Percentiles rank a stretch among this genome's conserved stretches.
These are phyloP conservation scores for Cladosporium phlei DNA, from an alignment of 2,329 filamentous ascomycete genomes.

Conservation along the genomic window DNA sequence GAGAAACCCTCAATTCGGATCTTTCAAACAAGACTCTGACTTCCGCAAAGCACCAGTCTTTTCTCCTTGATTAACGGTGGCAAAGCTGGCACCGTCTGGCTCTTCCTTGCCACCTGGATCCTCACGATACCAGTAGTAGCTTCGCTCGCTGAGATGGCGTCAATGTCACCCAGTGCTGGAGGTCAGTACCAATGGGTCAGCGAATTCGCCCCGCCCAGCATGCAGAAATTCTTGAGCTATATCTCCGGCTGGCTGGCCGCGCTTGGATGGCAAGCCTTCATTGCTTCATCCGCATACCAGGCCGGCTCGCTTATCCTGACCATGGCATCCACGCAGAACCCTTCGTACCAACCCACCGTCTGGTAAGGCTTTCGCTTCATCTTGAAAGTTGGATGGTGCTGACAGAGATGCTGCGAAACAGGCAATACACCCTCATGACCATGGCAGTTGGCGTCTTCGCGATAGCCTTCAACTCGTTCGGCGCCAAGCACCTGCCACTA, in stretches of 20 bases:
- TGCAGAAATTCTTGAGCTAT: conserved; percentile 16
- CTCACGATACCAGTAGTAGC: conserved; percentile 26
- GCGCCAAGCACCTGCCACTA: conserved; percentile 33
- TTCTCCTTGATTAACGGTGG: conserved; percentile 30
- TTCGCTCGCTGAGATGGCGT: conserved; percentile 31
- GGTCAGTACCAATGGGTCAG: conserved; percentile 16
- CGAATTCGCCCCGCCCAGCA: conserved; percentile 17
- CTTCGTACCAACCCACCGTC: not conserved
- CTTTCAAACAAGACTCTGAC: not conserved
- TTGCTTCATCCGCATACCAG: conserved; percentile 1
- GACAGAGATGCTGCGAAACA: not conserved
- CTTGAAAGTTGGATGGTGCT: not conserved
- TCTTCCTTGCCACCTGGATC: conserved; percentile 26
- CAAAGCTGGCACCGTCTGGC: conserved; percentile 26
- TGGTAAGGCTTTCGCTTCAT: not conserved
- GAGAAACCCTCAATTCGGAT: not conserved
- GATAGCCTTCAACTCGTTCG: conserved; percentile 41
- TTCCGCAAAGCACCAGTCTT: not conserved
- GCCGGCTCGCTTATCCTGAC: conserved; percentile 1
- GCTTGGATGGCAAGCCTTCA: conserved; percentile 14
- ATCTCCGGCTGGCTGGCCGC: conserved; percentile 14
- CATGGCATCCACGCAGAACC: not conserved
- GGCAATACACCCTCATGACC: conserved; percentile 34
- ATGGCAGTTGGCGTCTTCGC: conserved; percentile 30
- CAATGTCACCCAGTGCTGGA: conserved; percentile 21